Conservation (phyloP, 257 asterid genomes). For the Paraleonurus japonicus region DNA sequence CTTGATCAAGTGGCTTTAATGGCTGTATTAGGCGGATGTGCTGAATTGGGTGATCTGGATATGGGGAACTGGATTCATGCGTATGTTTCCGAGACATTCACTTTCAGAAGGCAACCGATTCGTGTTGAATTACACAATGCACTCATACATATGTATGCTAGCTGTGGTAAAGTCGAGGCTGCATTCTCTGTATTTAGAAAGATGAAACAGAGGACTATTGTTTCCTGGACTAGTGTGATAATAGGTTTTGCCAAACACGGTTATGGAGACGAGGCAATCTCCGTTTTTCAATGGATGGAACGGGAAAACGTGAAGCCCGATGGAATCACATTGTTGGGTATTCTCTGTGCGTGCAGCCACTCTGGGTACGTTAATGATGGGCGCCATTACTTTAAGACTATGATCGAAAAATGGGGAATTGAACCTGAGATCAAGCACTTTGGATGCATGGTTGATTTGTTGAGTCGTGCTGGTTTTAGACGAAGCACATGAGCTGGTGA, state of each 20-base stretch:
- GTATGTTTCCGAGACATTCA: conserved; percentile 32
- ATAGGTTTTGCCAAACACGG: conserved; percentile 80
- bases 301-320: conserved; percentile 47
- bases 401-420: conserved; percentile 56
- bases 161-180: conserved; percentile 69
- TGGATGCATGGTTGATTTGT: conserved; percentile 85
- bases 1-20: conserved; percentile 74
- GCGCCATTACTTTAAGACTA: conserved; percentile 45
- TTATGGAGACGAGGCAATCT: conserved; percentile 56
- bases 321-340: conserved; percentile 61
- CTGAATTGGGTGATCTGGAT: conserved; percentile 64
- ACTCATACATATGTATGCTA: conserved; percentile 77
- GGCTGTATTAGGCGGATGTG: conserved; percentile 68
- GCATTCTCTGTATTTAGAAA: conserved; percentile 50
- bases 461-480: conserved; percentile 84
- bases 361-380: conserved; percentile 66
- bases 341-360: conserved; percentile 80
- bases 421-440: conserved; percentile 65
- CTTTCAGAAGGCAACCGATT: conserved; percentile 29
- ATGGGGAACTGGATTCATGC: conserved; percentile 71
- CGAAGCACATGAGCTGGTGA: conserved; percentile 58
- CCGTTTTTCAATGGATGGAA: conserved; percentile 60
- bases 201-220: conserved; percentile 46
- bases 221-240: conserved; percentile 83
- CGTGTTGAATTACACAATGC: conserved; percentile 54